These are phyloP conservation scores for Emericellopsis terricola DNA, from an alignment of 495 filamentous ascomycete species.

Conservation along the genomic window DNA sequence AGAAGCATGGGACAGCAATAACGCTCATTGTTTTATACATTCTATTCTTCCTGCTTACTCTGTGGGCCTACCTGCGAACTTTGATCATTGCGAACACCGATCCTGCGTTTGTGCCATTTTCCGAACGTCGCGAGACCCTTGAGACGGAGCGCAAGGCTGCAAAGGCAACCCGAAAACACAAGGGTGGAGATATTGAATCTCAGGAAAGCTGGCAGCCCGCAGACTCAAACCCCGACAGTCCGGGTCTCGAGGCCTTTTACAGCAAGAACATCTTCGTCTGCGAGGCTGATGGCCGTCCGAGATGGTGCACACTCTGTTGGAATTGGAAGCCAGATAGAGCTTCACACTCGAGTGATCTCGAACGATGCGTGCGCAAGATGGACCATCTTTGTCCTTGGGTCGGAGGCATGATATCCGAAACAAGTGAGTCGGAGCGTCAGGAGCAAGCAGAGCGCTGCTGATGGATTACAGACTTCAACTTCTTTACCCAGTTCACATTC, in stretches of 20 bases:
- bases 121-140: slow-evolving; percentile 8
- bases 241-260: slow-evolving; percentile 43
- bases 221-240: slow-evolving; percentile 22
- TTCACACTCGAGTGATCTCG: slow-evolving; percentile 69
- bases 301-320: slow-evolving; percentile 61
- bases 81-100: slow-evolving; percentile 42
- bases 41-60: slow-evolving; percentile 43
- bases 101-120: slow-evolving; percentile 49
- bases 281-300: slow-evolving; percentile 57
- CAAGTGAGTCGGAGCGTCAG: slow-evolving; percentile 16
- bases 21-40: slow-evolving; percentile 56
- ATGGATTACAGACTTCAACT: slow-evolving; percentile 48
- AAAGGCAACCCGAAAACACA: slow-evolving; percentile 6
- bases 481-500: slow-evolving; percentile 68
- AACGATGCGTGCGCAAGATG: slow-evolving; percentile 70
- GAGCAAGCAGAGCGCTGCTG: not conserved
- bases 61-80: slow-evolving; percentile 51
- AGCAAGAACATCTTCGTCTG: slow-evolving; percentile 69
- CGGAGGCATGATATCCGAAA: slow-evolving; percentile 75
- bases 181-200: slow-evolving; percentile 21
- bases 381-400: slow-evolving; percentile 96
- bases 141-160: slow-evolving; percentile 9
- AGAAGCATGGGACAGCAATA: slow-evolving; percentile 37
- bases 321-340: slow-evolving; percentile 73
- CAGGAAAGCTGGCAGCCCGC: slow-evolving; percentile 8